phyloP scores from a whole-genome alignment of 768 basidiomycete genomes.

The Cantharellus anzutake region DNA sequence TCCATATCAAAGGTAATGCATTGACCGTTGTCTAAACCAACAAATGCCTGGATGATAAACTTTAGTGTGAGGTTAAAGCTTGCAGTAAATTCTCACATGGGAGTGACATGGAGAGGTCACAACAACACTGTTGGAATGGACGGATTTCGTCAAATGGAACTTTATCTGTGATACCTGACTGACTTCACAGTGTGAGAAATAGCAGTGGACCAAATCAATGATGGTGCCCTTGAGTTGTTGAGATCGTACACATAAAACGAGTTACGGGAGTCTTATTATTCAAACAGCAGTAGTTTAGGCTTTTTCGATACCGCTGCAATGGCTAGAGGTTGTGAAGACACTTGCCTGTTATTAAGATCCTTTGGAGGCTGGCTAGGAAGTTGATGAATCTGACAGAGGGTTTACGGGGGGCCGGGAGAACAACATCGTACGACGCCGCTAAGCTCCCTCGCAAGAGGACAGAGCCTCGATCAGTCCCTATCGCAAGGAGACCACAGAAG shows the following conservation, averaged over 20 bases:
- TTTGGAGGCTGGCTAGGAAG: constrained; percentile 20
- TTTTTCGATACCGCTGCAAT: constrained; percentile 45
- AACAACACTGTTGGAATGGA: constrained; percentile 26
- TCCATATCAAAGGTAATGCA: constrained; percentile 61
- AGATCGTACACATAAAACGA: constrained; percentile 45
- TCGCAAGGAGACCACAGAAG: constrained; percentile 44
- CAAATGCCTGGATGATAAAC: constrained; percentile 23
- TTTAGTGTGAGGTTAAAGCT: constrained; percentile 1
- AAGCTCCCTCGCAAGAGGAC: constrained; percentile 51
- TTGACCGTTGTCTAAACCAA: constrained; percentile 35
- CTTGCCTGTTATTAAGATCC: no score
- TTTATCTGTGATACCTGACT: constrained; percentile 15
- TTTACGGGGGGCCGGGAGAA: constrained; percentile 21
- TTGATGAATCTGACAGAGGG: constrained; percentile 35
- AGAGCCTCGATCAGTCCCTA: constrained; percentile 48
- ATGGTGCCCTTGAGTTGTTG: constrained; percentile 31
- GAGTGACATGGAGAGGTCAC: constrained; percentile 48
- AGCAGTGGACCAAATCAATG: constrained; percentile 22
- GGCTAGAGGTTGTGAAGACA: constrained; percentile 25
- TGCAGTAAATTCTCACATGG: constrained; percentile 31
- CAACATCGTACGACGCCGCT: constrained; percentile 35
- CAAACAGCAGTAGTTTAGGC: neutral
- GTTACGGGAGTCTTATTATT: constrained; percentile 29
- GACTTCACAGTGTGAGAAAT: constrained; percentile 16
- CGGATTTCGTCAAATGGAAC: no score